Evolutionary conservation across 176 grass and related monocot species (phyloP).

Genomic region (Poa annua): DNA sequence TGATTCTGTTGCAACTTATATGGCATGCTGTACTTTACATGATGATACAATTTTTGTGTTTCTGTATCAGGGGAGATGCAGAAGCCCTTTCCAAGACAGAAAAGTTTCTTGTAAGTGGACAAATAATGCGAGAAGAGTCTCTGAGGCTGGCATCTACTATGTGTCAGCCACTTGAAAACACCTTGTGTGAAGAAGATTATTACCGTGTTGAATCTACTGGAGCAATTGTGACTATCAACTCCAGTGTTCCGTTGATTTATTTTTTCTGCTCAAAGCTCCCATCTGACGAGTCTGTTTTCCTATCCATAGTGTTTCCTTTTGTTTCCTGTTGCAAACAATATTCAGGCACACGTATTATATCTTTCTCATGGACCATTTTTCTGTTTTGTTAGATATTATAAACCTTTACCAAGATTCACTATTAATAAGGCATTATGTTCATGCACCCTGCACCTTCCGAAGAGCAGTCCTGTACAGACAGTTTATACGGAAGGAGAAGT

Average conservation of each 20-base stretch:
- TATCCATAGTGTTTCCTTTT: constrained; percentile 31
- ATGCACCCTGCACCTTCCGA: constrained; percentile 68
- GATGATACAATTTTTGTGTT: constrained; percentile 3
- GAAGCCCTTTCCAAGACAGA: constrained; percentile 46
- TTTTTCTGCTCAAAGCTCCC: constrained; percentile 82
- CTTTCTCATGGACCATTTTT: constrained; percentile 24
- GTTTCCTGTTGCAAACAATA: constrained; percentile 19
- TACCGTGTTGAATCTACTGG: constrained; percentile 72
- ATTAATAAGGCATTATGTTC: constrained; percentile 53
- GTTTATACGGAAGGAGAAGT: constrained; percentile 44
- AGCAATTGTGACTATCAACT: constrained; percentile 72
- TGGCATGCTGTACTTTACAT: constrained; percentile 13
- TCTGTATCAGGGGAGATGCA: constrained; percentile 57
- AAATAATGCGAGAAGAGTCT: constrained; percentile 79
- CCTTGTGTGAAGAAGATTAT: constrained; percentile 46
- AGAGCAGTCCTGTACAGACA: constrained; percentile 64
- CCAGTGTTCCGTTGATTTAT: constrained; percentile 69
- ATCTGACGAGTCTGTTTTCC: constrained; percentile 64
- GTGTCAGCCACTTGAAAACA: constrained; percentile 53
- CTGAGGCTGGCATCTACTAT: constrained; percentile 47
- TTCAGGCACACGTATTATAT: constrained; percentile 20
- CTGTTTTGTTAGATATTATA: constrained; percentile 61
- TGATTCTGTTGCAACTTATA: not conserved
- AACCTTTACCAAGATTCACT: constrained; percentile 64
- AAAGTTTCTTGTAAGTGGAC: constrained; percentile 53